Conservation (phyloP, 2,329 filamentous ascomycete species). For the Aspergillus pseudotamarii region DNA sequence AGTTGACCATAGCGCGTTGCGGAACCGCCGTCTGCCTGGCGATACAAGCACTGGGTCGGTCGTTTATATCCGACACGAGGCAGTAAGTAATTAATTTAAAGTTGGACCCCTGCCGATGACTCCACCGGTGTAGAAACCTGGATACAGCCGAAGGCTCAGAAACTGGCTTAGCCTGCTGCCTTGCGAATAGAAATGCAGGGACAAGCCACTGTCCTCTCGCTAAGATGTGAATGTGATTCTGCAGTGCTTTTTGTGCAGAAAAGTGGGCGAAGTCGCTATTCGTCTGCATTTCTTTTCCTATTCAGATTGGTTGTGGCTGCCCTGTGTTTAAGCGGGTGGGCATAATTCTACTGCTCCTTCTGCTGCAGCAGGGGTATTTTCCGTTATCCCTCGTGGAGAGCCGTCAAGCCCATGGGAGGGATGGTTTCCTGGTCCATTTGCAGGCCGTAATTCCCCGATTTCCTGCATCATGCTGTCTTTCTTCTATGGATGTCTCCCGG, state of each 20-base stretch:
- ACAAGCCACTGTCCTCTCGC: background rate
- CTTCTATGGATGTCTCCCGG: background rate
- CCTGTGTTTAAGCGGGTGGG: background rate
- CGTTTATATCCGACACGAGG: background rate
- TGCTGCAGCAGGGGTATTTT: background rate
- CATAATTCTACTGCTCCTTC: background rate
- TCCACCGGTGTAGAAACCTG: slow-evolving; percentile 1
- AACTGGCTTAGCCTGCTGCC: slow-evolving; percentile 4
- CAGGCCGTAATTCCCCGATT: background rate
- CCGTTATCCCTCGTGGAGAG: background rate
- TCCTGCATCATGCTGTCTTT: background rate
- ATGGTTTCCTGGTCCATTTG: background rate
- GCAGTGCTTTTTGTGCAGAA: background rate
- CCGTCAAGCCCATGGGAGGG: background rate
- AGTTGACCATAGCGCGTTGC: background rate
- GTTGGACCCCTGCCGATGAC: slow-evolving; percentile 13
- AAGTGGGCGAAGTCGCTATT: background rate
- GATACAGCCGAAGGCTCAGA: background rate
- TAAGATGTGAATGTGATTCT: slow-evolving; percentile 5
- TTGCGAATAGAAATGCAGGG: slow-evolving; percentile 7
- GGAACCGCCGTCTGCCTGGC: background rate
- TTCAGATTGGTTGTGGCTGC: background rate
- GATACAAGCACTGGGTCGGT: background rate
- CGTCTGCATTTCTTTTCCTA: background rate
- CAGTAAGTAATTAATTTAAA: slow-evolving; percentile 5